Conservation (phyloP, 2,329 filamentous ascomycete genomes). For the Cladosporium cucumerinum region DNA sequence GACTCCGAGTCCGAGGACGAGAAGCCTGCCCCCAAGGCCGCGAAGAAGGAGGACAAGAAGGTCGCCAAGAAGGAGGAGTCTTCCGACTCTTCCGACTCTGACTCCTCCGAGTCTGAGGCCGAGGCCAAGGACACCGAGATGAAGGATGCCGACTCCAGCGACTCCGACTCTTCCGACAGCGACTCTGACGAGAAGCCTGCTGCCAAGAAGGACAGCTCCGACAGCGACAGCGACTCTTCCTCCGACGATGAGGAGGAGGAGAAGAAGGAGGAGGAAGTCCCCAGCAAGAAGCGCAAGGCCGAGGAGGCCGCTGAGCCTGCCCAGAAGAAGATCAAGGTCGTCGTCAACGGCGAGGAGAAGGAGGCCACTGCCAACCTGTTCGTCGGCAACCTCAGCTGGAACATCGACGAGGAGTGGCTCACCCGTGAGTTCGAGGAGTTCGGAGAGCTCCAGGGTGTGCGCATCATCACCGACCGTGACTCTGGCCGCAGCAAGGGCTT, state of each 20-base stretch:
- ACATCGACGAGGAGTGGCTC: conserved; percentile 79
- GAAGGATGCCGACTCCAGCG: conserved; percentile 19
- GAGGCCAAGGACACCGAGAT: conserved; percentile 16
- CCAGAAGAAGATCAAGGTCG: conserved; percentile 63
- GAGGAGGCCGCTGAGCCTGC: conserved; percentile 51
- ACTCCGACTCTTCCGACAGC: conserved; percentile 21
- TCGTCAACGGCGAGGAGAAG: conserved; percentile 37
- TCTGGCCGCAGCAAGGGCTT: conserved; percentile 83
- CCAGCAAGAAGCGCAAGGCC: conserved; percentile 66
- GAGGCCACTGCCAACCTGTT: conserved; percentile 68
- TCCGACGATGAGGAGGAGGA: conserved; percentile 31
- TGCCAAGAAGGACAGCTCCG: conserved; percentile 2
- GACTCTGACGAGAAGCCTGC: conserved; percentile 18
- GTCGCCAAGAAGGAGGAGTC: conserved; percentile 25
- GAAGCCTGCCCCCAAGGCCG: conserved; percentile 24
- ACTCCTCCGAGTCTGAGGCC: conserved; percentile 8
- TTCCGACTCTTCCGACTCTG: conserved; percentile 26
- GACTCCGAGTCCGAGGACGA: conserved; percentile 19
- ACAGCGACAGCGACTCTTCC: conserved; percentile 20
- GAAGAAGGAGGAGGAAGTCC: conserved; percentile 41
- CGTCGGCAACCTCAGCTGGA: conserved; percentile 87
- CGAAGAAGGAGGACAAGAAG: conserved; percentile 33
- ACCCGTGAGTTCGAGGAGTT: conserved; percentile 77
- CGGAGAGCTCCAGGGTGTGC: conserved; percentile 67
- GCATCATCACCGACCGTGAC: conserved; percentile 79